Evolutionary conservation across 2,329 filamentous ascomycete genomes (phyloP), one percentile per base, ranked within the genome.

Genomic region (Didymella pinodella): DNA sequence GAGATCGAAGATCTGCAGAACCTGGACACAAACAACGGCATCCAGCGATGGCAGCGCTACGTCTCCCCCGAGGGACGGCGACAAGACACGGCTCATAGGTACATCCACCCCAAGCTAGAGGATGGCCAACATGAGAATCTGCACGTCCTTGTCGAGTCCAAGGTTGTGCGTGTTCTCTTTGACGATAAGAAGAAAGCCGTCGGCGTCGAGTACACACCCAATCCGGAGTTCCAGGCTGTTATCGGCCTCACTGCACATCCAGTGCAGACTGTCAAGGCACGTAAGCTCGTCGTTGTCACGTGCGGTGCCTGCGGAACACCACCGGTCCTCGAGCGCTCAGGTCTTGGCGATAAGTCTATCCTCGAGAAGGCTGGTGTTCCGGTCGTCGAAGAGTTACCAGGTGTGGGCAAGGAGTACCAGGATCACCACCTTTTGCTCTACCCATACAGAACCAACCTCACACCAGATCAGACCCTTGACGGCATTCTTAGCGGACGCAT

Each of bases 331-430:
- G 86, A 90, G 69, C 78, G 87, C 20, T 90, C 87, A 0, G 88
- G 88, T 7, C 67, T 90, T 1, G 86, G 86, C n/a, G 78, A 80
- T 44, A 75, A 79, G 0, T 76, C 81, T 1, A 65, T 86, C 6
- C 79, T 89, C 10, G 57, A 67, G 12, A 78, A 79, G 48, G 82
- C 85, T 60, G 76, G 79, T 7, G 87, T 90, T 62, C 69, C 79
- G 1, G 73, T 84, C 0, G 65, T 87, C 11, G 78, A 83, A 11
- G 80, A 88, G 61, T 82, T 87, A 1, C 83, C 84, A 0, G 85
- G 88, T 28, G 86, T 90, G 6, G 88, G 88, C 4, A 84, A 83
- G 58, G 87, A 90, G 72, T 80, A 90, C 18, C 81, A 88, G 50
- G 88, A 90, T 67, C 86, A 88, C 57, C 79, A 88, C 41, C 73